Evolutionary conservation across 1,139 yeast species (phyloP).

Genomic region (Kurtzmaniella natalensis): DNA sequence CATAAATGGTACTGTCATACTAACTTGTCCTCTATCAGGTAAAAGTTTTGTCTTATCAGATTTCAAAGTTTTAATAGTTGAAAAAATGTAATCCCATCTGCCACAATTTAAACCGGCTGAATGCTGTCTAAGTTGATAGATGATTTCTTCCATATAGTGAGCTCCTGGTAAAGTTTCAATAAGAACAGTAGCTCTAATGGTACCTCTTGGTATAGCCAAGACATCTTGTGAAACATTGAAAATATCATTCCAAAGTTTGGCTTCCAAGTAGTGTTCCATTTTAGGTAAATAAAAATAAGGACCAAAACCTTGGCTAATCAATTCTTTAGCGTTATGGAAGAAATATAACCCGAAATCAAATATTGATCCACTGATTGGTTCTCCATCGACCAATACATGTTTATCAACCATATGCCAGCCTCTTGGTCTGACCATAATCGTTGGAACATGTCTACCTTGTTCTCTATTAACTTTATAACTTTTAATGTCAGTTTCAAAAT

Average conservation of each 20-base stretch:
- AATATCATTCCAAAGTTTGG: conserved; percentile 26
- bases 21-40: conserved; percentile 24
- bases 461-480: conserved; percentile 11
- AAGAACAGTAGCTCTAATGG: conserved; percentile 26
- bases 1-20: conserved; percentile 27
- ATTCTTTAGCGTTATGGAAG: conserved; percentile 19
- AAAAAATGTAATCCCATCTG: conserved; percentile 29
- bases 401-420: conserved; percentile 20
- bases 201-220: conserved; percentile 21
- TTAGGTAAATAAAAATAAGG: conserved; percentile 29
- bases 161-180: conserved; percentile 29
- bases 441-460: conserved; percentile 12
- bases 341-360: conserved; percentile 17
- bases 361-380: conserved; percentile 16
- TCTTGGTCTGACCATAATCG: conserved; percentile 16
- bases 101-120: conserved; percentile 28
- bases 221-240: conserved; percentile 24
- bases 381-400: conserved; percentile 15
- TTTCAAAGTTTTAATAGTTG: conserved; percentile 23
- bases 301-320: conserved; percentile 20
- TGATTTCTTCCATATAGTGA: conserved; percentile 28
- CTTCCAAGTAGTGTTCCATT: conserved; percentile 29
- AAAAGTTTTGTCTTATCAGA: conserved; percentile 20
- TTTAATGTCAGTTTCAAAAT: conserved; percentile 14
- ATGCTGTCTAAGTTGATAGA: conserved; percentile 25